Evolutionary conservation across 129 eudicot genomes (phyloP).

Genomic region (Helianthus annuus): DNA sequence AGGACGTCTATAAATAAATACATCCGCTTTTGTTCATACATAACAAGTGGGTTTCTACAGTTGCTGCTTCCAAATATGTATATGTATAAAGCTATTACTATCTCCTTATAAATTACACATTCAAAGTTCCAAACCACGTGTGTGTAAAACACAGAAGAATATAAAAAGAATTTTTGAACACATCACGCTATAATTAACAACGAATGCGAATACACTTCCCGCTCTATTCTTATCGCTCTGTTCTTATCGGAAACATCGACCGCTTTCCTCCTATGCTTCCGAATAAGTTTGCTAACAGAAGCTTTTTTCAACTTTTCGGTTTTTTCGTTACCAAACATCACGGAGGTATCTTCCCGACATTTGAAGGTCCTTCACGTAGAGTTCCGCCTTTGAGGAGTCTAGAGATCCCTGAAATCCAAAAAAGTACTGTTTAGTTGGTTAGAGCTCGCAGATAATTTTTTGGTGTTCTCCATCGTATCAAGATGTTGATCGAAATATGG

Average conservation of each 20-base stretch:
- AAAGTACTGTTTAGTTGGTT: neutral
- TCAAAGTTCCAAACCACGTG: neutral
- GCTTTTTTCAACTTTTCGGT: neutral
- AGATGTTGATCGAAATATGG: no score
- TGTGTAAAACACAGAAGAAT: neutral
- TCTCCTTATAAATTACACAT: neutral
- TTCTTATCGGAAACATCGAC: neutral
- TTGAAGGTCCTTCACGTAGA: conserved; percentile 5
- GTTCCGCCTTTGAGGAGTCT: conserved; percentile 12
- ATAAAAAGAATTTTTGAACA: conserved; percentile 4
- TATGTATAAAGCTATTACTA: conserved; percentile 2
- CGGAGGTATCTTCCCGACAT: conserved; percentile 12
- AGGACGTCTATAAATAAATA: neutral
- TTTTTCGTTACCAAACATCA: neutral
- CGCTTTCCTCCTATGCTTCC: neutral
- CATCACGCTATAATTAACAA: neutral
- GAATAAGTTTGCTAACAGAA: neutral
- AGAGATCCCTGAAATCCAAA: conserved; percentile 2
- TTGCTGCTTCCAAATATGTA: neutral
- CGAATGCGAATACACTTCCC: neutral
- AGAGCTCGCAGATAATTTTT: no score
- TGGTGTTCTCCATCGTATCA: no score
- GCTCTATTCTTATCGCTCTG: neutral
- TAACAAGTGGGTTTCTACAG: neutral
- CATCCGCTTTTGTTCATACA: neutral